Evolutionary conservation across 169 alveolate genomes (phyloP), one percentile per base, ranked within the genome.

Genomic region (Plasmodium inui): DNA sequence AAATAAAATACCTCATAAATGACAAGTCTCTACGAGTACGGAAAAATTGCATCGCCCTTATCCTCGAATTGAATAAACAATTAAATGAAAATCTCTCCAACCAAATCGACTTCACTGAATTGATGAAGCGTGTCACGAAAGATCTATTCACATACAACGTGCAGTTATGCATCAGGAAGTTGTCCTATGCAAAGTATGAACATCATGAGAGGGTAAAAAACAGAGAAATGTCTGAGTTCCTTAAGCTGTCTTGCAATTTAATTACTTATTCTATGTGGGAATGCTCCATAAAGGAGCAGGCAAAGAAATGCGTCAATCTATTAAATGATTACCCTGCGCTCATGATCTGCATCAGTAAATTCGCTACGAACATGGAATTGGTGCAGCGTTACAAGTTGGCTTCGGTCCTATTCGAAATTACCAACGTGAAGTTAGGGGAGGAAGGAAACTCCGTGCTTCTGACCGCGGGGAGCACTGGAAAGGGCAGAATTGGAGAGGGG

Each of bases 251-350:
- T 19, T 32, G 84, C 28, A 80, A 78, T 89, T 67, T 89, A 44
- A 89, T 89, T 7, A 89, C 84, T 0, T 70, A 89, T 44, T 67
- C 90, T 61, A 80, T 89, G 57, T 89, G 94, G 91, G 26, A 78
- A 57, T 80, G 82, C 28, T 73, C 82, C 53, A 89, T 89, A 57
- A 89, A 89, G 28, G 88, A 89, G 50, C 94, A 89, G 55, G 91
- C 94, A 70, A 89, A 79, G 28, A 73, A 53, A 22, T 89, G 88
- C 39, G 72, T 89, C 2, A 78, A 89, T 32, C 26, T 89, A 9
- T 32, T 89, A 89, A 89, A 80, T 89, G 94, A 89, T 79, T 89
- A 79, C 26, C 94, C 94, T n/a, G 94, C 72, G 19, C 32, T 89
- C 1, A 89, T 89, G 94, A 89, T 89, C 1, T 89, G 94, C 26